Evolutionary conservation across 306 rosid genomes (phyloP).

Genomic region (Senna siamea): DNA sequence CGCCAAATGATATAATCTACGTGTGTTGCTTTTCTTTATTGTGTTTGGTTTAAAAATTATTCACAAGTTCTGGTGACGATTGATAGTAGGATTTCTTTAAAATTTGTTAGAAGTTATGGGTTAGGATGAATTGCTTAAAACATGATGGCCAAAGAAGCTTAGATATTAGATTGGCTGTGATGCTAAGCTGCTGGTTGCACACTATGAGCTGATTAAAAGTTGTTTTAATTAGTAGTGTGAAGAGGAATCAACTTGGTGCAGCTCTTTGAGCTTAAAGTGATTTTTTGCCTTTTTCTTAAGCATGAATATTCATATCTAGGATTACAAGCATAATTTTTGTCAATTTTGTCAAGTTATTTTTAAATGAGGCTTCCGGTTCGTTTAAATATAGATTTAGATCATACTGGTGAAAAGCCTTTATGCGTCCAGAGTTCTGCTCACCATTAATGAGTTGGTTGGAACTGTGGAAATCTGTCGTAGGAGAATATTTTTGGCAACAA

Average conservation of each 20-base stretch:
- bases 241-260: background rate
- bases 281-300: background rate
- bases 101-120: background rate
- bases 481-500: background rate
- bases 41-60: background rate
- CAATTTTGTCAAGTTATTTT: background rate
- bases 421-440: background rate
- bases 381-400: background rate
- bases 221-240: background rate
- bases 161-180: background rate
- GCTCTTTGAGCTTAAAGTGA: background rate
- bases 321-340: background rate
- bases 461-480: background rate
- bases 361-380: background rate
- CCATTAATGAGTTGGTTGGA: background rate
- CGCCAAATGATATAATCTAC: background rate
- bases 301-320: background rate
- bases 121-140: background rate
- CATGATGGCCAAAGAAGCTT: background rate
- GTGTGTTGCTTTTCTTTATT: background rate
- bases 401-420: background rate
- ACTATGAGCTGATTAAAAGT: background rate
- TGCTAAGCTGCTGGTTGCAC: background rate
- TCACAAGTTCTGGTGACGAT: background rate
- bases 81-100: background rate